Base-by-base conservation (phyloP, 176 grass and related monocot genomes). In the Cenchrus purpureus region DNA sequence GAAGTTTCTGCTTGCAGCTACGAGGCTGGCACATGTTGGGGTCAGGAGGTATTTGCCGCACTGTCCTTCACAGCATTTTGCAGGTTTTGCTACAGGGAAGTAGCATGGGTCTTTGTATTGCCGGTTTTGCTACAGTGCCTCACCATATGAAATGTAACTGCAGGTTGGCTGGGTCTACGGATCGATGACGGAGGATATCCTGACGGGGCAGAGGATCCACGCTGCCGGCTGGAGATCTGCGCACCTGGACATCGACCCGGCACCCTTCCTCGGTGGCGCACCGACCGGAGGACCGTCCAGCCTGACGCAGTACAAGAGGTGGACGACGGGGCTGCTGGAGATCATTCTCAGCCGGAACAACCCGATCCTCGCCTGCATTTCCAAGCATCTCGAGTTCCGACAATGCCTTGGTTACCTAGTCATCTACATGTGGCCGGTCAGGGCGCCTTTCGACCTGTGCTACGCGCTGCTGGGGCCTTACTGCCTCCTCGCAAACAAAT, bases 231-330 rank as follows among this genome's bases (percentile, higher is more conserved):
- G 83, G 83, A 64, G 50, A 49, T 86, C 88, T 0, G 34, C 48
- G 1, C 2, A 63, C 0, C 6, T 89, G 5, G 58, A 22, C n/a
- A 50, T 46, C 0, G 7, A 77, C 6, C 83, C 78, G 1, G 78
- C 83, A 0, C 17, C 78, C 12, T 89, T 89, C 46, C 1, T 89
- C 1, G 78, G 88, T 5, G 63, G 82, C 2, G 73, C 88, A 0
- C 88, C 82, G 1, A 83, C 70, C 0, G 82, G 79, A 0, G 88
- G 88, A 4, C 88, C 82, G 1, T 85, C 79, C 15, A 76, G 74
- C 68, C 28, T 90, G 6, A 86, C 68, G 5, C 88, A 90, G 61
- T 76, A 71, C 54, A 93, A 93, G 82, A 90, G 91, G 13, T 93
- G 91, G 88, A 68, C 82, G 5, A 90, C 79, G 15, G 91, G 91